Conservation (phyloP, 2,329 filamentous ascomycete species). For the Colletotrichum tropicicola region DNA sequence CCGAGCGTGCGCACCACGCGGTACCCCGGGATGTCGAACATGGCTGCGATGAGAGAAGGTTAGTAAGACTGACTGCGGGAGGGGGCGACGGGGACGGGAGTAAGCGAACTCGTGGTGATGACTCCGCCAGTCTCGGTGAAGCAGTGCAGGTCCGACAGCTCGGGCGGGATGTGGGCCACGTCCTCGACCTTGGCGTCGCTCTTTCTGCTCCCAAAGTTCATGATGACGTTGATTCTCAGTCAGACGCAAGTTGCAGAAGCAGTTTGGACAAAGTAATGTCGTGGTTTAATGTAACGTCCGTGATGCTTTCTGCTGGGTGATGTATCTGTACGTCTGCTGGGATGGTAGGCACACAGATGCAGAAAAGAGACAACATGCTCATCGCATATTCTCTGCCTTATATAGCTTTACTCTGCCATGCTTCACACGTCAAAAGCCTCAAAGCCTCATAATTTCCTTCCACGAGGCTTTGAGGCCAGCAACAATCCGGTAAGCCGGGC, state of each 20-base stretch:
- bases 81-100: not conserved
- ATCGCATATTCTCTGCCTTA: not conserved
- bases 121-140: constrained; percentile 70
- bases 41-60: constrained; percentile 45
- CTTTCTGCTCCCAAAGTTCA: constrained; percentile 15
- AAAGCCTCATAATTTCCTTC: not conserved
- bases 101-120: constrained; percentile 61
- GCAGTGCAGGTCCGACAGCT: constrained; percentile 61
- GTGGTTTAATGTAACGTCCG: not conserved
- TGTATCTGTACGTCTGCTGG: not conserved
- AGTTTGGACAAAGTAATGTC: not conserved
- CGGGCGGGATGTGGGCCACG: constrained; percentile 46
- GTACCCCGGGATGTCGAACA: constrained; percentile 71
- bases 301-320: not conserved
- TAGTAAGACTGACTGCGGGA: not conserved
- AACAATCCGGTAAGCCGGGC: constrained; percentile 9
- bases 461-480: constrained; percentile 4
- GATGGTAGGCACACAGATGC: not conserved
- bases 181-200: constrained; percentile 34
- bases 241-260: too few relatives aligned
- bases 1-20: constrained; percentile 65
- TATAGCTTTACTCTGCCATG: not conserved
- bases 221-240: not conserved
- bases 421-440: not conserved
- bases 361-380: not conserved